Evolutionary conservation across 2,329 filamentous ascomycete genomes (phyloP).

Genomic region (Penicillium polonicum): DNA sequence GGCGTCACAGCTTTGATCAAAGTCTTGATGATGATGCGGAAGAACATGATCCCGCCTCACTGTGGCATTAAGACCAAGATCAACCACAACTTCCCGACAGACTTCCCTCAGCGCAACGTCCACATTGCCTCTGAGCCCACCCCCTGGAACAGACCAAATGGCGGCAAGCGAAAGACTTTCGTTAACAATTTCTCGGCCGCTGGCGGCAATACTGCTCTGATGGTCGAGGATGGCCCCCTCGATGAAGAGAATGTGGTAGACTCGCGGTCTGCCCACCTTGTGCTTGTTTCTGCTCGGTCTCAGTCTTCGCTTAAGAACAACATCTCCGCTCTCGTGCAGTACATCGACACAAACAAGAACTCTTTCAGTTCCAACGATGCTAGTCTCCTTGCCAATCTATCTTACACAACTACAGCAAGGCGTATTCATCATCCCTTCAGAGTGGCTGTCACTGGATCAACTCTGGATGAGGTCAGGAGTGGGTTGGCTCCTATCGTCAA

Average conservation of each 20-base stretch:
- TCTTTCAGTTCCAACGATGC: constrained; percentile 33
- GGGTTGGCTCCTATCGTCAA: constrained; percentile 19
- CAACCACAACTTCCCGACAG: constrained; percentile 48
- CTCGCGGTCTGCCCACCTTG: constrained; percentile 56
- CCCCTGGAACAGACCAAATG: constrained; percentile 34
- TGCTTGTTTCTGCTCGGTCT: constrained; percentile 59
- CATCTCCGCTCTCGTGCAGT: constrained; percentile 54
- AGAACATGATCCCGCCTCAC: constrained; percentile 35
- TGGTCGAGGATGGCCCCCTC: constrained; percentile 59
- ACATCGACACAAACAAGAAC: constrained; percentile 54
- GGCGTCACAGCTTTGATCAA: constrained; percentile 47
- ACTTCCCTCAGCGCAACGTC: constrained; percentile 45
- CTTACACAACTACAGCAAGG: constrained; percentile 67
- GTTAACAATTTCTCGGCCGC: constrained; percentile 72
- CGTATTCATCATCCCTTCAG: constrained; percentile 45
- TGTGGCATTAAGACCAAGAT: constrained; percentile 43
- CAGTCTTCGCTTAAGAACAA: constrained; percentile 53
- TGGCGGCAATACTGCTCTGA: constrained; percentile 67
- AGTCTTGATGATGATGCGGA: constrained; percentile 40
- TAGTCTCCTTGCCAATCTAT: constrained; percentile 54
- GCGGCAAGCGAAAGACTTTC: constrained; percentile 43
- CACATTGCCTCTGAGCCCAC: constrained; percentile 49
- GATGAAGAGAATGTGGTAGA: constrained; percentile 40
- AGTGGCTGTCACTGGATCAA: constrained; percentile 26
- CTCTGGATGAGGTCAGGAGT: constrained; percentile 18